A percentile compares a stretch with the other conserved stretches of the same genome.
Conservation (phyloP, 768 basidiomycete genomes). For the Tubosaeta sp. region DNA sequence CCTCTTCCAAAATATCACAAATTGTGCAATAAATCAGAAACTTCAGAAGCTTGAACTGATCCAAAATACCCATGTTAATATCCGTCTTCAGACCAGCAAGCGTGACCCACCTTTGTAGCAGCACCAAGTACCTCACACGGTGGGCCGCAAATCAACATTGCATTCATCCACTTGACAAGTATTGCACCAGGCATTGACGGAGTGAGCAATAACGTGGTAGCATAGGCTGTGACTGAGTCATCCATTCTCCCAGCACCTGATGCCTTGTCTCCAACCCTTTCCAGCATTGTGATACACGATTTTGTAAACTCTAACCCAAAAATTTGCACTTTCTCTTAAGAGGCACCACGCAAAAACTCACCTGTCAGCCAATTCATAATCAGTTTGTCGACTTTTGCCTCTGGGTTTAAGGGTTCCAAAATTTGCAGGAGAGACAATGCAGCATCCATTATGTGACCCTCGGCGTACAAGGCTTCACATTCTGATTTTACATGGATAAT, state of each 20-base stretch:
- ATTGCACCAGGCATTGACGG: neutral
- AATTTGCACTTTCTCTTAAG: neutral
- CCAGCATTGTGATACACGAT: neutral
- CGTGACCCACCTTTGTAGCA: neutral
- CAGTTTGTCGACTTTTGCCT: neutral
- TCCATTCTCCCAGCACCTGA: neutral
- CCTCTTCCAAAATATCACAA: neutral
- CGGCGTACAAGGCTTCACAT: conserved; percentile 1
- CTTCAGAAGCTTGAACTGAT: neutral
- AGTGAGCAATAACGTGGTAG: neutral
- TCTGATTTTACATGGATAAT: neutral
- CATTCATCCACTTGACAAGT: neutral
- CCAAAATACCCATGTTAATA: no score
- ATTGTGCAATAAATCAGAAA: neutral
- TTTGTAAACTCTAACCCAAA: neutral
- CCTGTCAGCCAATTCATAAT: conserved; percentile 3
- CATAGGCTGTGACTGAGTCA: neutral
- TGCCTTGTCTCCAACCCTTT: neutral
- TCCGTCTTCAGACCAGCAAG: no score
- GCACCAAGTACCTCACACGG: neutral
- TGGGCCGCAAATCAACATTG: neutral
- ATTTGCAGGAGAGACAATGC: neutral
- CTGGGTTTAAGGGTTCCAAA: no score
- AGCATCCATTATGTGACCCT: conserved; percentile 3
- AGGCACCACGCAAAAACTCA: neutral